Percentiles rank a stretch among this genome's conserved stretches.
Evolutionary conservation across 345 rosid genomes (phyloP).

Genomic region (Camelina sativa): DNA sequence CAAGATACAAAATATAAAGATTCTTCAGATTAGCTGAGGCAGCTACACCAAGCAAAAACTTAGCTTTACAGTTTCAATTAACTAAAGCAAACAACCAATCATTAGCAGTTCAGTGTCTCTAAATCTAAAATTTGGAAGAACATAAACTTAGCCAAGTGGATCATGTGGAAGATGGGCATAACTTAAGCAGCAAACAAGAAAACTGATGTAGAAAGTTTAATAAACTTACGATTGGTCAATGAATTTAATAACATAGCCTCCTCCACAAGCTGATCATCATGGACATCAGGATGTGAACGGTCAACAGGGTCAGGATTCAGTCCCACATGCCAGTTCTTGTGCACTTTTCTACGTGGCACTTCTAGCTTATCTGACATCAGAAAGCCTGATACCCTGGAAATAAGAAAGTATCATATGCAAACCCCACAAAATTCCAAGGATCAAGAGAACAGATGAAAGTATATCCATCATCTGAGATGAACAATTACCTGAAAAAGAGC

Average conservation of each 20-base stretch:
- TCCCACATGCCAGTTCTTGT: conserved; percentile 90
- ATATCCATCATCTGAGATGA: conserved; percentile 5
- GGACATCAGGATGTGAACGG: conserved; percentile 93
- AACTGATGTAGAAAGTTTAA: conserved; percentile 15
- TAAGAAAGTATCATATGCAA: conserved; percentile 21
- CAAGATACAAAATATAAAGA: conserved; percentile 19
- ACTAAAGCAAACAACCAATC: conserved; percentile 19
- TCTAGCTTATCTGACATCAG: conserved; percentile 92
- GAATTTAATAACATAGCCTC: conserved; percentile 65
- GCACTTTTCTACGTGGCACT: conserved; percentile 88
- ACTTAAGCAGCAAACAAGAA: conserved; percentile 26
- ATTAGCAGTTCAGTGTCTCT: conserved; percentile 6
- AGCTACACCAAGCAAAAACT: conserved; percentile 27
- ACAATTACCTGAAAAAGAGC: conserved; percentile 82
- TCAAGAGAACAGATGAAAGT: conserved; percentile 2
- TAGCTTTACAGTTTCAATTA: conserved; percentile 4
- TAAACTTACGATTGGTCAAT: conserved; percentile 61
- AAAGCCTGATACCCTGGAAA: conserved; percentile 88
- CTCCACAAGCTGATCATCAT: conserved; percentile 64
- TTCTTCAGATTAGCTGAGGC: conserved; percentile 24
- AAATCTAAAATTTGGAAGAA: conserved; percentile 15
- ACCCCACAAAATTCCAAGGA: conserved; percentile 11
- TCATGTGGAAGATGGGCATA: conserved; percentile 1
- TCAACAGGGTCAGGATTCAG: conserved; percentile 88
- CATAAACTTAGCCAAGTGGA: conserved; percentile 20